Evolutionary conservation across 768 basidiomycete genomes (phyloP).

Genomic region (Lentinula detonsa): DNA sequence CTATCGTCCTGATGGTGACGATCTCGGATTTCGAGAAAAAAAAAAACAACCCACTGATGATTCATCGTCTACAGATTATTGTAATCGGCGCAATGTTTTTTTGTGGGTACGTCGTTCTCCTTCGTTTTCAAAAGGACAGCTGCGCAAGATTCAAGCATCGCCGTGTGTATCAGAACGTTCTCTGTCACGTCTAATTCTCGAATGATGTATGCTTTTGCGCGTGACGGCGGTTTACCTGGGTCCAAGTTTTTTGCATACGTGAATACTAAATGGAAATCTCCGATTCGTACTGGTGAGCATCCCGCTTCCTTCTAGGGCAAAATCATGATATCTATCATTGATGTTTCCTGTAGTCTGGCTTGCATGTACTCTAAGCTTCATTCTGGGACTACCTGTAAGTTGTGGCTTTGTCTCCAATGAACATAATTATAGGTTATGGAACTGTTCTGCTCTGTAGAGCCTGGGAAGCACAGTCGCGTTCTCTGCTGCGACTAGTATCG

Average conservation of each 20-base stretch:
- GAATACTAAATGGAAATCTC: slow-evolving; percentile 49
- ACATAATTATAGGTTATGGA: too few relatives aligned
- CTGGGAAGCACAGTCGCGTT: slow-evolving; percentile 72
- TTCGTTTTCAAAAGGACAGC: not conserved
- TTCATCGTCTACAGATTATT: slow-evolving; percentile 35
- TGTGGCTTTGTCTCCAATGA: not conserved
- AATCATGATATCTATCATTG: not conserved
- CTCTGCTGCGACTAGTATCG: slow-evolving; percentile 51
- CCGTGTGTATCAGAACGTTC: slow-evolving; percentile 44
- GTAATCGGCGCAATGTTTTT: slow-evolving; percentile 71
- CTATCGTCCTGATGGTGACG: slow-evolving; percentile 66
- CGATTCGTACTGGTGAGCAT: slow-evolving; percentile 56
- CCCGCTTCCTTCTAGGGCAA: not conserved
- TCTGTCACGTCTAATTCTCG: slow-evolving; percentile 74
- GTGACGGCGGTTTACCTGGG: slow-evolving; percentile 70
- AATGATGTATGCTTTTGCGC: slow-evolving; percentile 80
- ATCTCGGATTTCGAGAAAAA: slow-evolving; percentile 1
- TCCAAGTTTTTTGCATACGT: slow-evolving; percentile 64
- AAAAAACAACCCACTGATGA: not conserved
- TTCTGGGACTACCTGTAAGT: slow-evolving; percentile 52
- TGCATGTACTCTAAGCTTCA: slow-evolving; percentile 69
- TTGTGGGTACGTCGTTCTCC: slow-evolving; percentile 44
- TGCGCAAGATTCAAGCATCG: not conserved
- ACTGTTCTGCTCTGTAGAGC: slow-evolving; percentile 22
- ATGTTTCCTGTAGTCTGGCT: slow-evolving; percentile 54